phyloP scores from a whole-genome alignment of 116 monocot genomes.

The Phalaenopsis hybrid region DNA sequence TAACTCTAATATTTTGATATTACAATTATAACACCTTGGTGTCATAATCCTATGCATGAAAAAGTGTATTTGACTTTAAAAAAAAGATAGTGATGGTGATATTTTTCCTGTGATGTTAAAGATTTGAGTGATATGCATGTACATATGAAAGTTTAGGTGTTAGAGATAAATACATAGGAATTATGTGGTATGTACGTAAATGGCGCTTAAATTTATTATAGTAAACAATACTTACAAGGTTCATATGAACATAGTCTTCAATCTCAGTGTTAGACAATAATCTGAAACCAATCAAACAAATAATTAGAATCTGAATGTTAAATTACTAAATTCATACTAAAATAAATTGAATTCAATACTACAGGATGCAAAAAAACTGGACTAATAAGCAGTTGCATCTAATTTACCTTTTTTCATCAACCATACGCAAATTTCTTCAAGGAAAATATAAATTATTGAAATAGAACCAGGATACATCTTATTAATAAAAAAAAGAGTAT shows the following conservation, averaged over 20 bases:
- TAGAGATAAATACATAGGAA: too few relatives aligned
- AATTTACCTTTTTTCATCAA: not conserved
- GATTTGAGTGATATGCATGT: too few relatives aligned
- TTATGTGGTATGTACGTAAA: too few relatives aligned
- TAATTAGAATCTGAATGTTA: not conserved
- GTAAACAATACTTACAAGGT: constrained; percentile 58
- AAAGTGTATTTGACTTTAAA: too few relatives aligned
- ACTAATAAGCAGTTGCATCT: not conserved
- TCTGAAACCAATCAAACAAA: constrained; percentile 19
- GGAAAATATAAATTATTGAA: not conserved
- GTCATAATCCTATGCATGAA: too few relatives aligned
- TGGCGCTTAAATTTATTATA: not conserved
- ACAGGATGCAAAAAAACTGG: not conserved
- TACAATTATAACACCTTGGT: too few relatives aligned
- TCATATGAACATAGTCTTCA: constrained; percentile 70
- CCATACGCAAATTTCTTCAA: not conserved
- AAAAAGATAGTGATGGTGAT: too few relatives aligned
- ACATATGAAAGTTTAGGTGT: too few relatives aligned
- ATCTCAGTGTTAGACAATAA: constrained; percentile 56
- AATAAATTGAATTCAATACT: constrained; percentile 6
- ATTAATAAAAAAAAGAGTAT: too few relatives aligned
- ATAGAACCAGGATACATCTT: too few relatives aligned
- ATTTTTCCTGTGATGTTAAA: too few relatives aligned
- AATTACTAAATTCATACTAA: not conserved
- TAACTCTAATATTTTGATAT: too few relatives aligned